Base-by-base conservation (phyloP, 192 early-diverging fungal genomes). In the Coemansia sp. region DNA sequence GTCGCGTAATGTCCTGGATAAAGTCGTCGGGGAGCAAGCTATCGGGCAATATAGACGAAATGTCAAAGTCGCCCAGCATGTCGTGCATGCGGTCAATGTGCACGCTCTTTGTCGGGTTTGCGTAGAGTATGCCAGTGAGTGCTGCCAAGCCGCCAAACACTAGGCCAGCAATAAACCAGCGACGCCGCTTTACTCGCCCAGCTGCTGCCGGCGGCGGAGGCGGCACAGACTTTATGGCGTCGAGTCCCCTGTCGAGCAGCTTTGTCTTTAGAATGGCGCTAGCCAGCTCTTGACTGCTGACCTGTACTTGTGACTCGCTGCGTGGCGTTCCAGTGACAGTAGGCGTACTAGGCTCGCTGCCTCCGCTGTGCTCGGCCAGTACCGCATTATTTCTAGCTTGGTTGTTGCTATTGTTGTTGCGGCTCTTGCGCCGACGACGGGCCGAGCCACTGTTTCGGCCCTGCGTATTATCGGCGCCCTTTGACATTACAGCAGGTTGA, bases 11-110 rank as follows among this genome's bases (percentile, higher is more conserved):
- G 67, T 93, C 89, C n/a, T 78, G 80, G 45, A 91, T 73, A 56
- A 93, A 79, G 41, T 93, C 91, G 43, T 93, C 91, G 0, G 89
- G 82, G 14, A 88, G 67, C 67, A 89, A 84, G 51, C 86, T 85
- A 6, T 86, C 83, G 25, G 91, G 91, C 15, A 93, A 65, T 56
- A 89, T 76, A 19, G 86, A 84, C 11, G 79, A 62, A 17, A 93
- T 64, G 67, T 92, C 91, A 70, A 92, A 79, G 60, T 92, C 91
- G 40, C 79, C 84, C 25, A 86, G 38, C 19, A 84, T 46, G n/a
- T 68, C 38, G 35, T 76, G 65, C 27, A 89, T 63, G 25, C 69
- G 79, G 64, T 71, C 77, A n/a, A 89, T 85, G 67, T 73, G 83
- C 71, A 41, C 47, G 64, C 36, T 84, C 43, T 74, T 78, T 64